A percentile compares a stretch with the other conserved stretches of the same genome.
Evolutionary conservation across 805 yeast species (phyloP).

Genomic region (Candida pini): DNA sequence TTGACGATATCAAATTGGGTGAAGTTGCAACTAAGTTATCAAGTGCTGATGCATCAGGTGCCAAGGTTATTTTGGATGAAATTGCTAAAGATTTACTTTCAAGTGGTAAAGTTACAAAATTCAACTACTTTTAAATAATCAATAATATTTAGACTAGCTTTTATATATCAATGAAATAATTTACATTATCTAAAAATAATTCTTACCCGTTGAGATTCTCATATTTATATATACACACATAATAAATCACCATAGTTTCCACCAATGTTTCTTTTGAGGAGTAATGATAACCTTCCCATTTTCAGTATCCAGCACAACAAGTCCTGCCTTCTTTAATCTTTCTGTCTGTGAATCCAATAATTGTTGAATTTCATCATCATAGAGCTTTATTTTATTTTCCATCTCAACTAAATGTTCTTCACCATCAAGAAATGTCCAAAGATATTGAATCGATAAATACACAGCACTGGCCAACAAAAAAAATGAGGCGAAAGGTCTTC

Average conservation of each 20-base stretch:
- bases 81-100: conserved; percentile 48
- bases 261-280: conserved; percentile 11
- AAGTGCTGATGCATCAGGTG: conserved; percentile 47
- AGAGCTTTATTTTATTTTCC: conserved; percentile 17
- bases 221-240: not conserved
- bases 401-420: conserved; percentile 22
- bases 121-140: conserved; percentile 13
- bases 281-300: too few species aligned
- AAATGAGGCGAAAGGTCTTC: conserved; percentile 27
- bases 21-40: conserved; percentile 67
- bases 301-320: not conserved
- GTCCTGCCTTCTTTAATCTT: not conserved
- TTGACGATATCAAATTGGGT: conserved; percentile 74
- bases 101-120: conserved; percentile 44
- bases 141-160: too few species aligned
- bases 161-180: too few species aligned
- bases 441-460: conserved; percentile 27
- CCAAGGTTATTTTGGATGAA: conserved; percentile 55
- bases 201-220: too few species aligned
- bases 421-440: conserved; percentile 28
- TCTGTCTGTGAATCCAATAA: conserved; percentile 21
- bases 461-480: conserved; percentile 28
- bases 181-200: too few species aligned
- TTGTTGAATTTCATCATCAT: conserved; percentile 23
- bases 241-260: conserved; percentile 1